Evolutionary conservation across 2,329 filamentous ascomycete genomes (phyloP).

Genomic region (Neonectria coccinea): DNA sequence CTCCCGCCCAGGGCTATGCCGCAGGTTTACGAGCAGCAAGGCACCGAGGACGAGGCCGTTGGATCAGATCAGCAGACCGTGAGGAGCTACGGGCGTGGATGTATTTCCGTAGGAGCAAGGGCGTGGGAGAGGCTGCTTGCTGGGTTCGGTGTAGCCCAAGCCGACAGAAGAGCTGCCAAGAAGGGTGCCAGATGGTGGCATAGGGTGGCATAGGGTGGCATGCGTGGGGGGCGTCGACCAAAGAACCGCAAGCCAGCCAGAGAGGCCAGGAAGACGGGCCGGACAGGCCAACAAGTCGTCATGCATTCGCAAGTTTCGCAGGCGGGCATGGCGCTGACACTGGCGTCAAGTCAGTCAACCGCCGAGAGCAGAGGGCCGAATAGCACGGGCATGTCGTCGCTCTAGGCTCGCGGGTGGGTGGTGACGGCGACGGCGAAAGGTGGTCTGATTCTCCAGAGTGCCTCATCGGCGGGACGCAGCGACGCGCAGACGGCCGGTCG

Average conservation of each 20-base stretch:
- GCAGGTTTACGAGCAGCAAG: conserved; percentile 37
- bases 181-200: background rate
- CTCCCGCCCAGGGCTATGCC: conserved; percentile 27
- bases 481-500: conserved; percentile 5
- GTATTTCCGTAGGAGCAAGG: conserved; percentile 31
- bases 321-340: conserved; percentile 6
- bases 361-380: conserved; percentile 21
- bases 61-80: conserved; percentile 20
- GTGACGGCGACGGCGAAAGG: conserved; percentile 29
- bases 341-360: conserved; percentile 10
- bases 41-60: conserved; percentile 32
- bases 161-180: conserved; percentile 28
- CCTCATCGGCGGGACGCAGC: conserved; percentile 20
- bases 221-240: conserved; percentile 40
- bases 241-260: conserved; percentile 24
- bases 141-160: conserved; percentile 33
- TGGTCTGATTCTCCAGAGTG: conserved; percentile 36
- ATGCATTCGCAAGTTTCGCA: conserved; percentile 11
- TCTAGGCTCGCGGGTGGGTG: conserved; percentile 20
- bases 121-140: conserved; percentile 22
- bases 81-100: conserved; percentile 36
- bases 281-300: conserved; percentile 26
- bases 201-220: conserved; percentile 40
- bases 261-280: conserved; percentile 36
- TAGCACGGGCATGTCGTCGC: conserved; percentile 15